Percentiles rank a stretch among this genome's conserved stretches.
These are phyloP conservation scores for Cercophora scortea DNA, from an alignment of 495 filamentous ascomycete genomes.

Conservation along the genomic window DNA sequence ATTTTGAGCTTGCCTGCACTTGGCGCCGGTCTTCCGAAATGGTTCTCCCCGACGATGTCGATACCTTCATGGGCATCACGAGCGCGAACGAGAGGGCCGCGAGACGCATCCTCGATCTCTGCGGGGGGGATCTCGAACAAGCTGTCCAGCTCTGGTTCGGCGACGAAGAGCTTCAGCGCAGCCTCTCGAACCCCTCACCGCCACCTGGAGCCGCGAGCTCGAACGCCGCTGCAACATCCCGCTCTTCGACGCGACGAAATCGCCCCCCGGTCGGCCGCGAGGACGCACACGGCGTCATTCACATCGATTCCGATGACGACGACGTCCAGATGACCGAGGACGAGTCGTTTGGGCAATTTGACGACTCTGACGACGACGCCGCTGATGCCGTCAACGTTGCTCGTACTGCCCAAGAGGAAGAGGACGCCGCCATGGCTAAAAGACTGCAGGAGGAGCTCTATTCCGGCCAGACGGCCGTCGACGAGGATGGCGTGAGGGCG, in stretches of 20 bases:
- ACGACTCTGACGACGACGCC: constrained; percentile 19
- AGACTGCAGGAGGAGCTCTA: constrained; percentile 91
- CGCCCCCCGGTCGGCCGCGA: constrained; percentile 30
- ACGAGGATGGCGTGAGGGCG: constrained; percentile 66
- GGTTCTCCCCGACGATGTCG: constrained; percentile 27
- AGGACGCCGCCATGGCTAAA: constrained; percentile 89
- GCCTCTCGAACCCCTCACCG: constrained; percentile 32
- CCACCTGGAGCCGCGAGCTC: constrained; percentile 19
- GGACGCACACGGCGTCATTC: constrained; percentile 55
- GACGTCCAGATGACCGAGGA: constrained; percentile 54
- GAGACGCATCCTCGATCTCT: constrained; percentile 69
- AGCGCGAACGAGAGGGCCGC: constrained; percentile 52
- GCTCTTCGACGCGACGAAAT: constrained; percentile 5
- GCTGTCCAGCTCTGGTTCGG: constrained; percentile 87
- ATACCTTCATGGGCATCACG: constrained; percentile 64
- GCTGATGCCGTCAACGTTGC: constrained; percentile 29
- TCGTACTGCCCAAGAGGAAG: constrained; percentile 51
- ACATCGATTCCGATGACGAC: constrained; percentile 59
- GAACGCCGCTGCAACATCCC: constrained; percentile 10
- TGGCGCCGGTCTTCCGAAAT: no score
- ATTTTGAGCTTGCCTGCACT: no score
- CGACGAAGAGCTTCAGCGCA: constrained; percentile 57
- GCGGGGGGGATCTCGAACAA: constrained; percentile 73
- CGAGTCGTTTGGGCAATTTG: constrained; percentile 28
- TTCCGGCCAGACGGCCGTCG: constrained; percentile 32